phyloP scores from a whole-genome alignment of 345 rosid genomes.

The Noccaea bulbosa region DNA sequence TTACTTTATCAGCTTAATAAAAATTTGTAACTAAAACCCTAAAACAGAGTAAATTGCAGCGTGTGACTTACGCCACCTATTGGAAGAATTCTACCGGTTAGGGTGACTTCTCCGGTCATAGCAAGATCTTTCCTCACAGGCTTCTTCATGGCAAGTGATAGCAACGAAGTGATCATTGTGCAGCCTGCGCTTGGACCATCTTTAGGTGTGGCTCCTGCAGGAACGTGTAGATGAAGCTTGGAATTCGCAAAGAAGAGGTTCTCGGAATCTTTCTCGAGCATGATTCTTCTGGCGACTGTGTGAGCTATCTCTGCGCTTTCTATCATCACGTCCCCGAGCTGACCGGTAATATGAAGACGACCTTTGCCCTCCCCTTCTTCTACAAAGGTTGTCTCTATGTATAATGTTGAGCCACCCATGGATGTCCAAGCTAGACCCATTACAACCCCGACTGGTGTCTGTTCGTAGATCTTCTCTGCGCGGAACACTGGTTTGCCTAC shows the following conservation, averaged over 20 bases:
- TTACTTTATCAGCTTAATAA: background rate
- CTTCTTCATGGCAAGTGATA: constrained; percentile 79
- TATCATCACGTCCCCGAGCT: constrained; percentile 93
- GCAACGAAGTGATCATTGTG: constrained; percentile 89
- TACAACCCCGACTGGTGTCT: constrained; percentile 86
- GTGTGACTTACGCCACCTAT: constrained; percentile 79
- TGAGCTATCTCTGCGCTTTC: constrained; percentile 92
- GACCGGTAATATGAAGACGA: constrained; percentile 72
- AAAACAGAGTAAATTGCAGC: background rate
- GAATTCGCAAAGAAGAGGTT: constrained; percentile 65
- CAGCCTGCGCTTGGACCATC: constrained; percentile 98
- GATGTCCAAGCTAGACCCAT: constrained; percentile 99
- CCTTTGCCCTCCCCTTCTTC: constrained; percentile 84
- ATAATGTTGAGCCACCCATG: constrained; percentile 96
- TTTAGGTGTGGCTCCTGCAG: constrained; percentile 91
- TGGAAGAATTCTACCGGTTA: constrained; percentile 82
- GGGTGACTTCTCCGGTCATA: constrained; percentile 91
- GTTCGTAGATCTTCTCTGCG: constrained; percentile 76
- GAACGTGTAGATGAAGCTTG: constrained; percentile 92
- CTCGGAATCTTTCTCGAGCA: constrained; percentile 62
- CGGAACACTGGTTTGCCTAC: constrained; percentile 90
- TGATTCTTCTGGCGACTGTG: constrained; percentile 69
- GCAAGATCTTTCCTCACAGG: constrained; percentile 79
- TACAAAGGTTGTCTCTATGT: constrained; percentile 74
- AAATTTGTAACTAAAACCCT: background rate